These are phyloP conservation scores for Barnettozyma wickerhamii DNA, from an alignment of 805 yeast species.

Conservation along the genomic window DNA sequence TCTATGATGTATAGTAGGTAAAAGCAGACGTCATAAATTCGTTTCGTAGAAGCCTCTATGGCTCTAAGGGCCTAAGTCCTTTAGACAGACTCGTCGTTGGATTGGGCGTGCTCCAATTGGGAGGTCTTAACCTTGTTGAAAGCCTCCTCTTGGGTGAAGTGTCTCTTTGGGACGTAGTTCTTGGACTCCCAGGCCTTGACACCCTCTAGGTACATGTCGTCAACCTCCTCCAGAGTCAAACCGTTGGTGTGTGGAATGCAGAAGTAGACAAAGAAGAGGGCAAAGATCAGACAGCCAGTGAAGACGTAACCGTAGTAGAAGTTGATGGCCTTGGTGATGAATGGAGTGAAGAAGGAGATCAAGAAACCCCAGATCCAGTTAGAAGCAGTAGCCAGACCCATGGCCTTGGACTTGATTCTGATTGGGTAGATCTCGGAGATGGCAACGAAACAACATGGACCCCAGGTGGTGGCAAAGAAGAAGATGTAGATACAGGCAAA, in stretches of 20 bases:
- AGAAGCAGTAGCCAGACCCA: constrained; percentile 56
- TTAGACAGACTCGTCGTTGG: neutral
- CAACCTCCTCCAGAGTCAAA: constrained; percentile 77
- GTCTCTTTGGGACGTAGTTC: constrained; percentile 46
- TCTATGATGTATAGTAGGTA: neutral
- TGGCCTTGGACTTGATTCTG: constrained; percentile 57
- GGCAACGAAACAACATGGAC: constrained; percentile 61
- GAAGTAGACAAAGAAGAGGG: constrained; percentile 66
- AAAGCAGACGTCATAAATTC: neutral
- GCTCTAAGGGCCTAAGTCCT: neutral
- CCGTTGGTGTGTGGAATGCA: constrained; percentile 78
- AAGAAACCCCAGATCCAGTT: constrained; percentile 68
- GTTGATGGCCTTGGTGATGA: constrained; percentile 59
- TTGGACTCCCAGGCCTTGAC: constrained; percentile 44
- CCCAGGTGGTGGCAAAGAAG: constrained; percentile 74
- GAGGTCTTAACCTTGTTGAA: constrained; percentile 22
- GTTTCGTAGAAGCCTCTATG: neutral
- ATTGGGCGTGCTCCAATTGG: constrained; percentile 11
- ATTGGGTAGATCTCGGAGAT: constrained; percentile 69
- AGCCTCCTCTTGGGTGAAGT: constrained; percentile 22
- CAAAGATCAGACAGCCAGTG: constrained; percentile 55
- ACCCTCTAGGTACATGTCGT: constrained; percentile 48
- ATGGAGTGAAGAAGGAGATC: constrained; percentile 67
- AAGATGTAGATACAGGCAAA: constrained; percentile 65
- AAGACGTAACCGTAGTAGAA: constrained; percentile 69